Percentiles rank a stretch among this genome's conserved stretches.
Evolutionary conservation across 2,329 filamentous ascomycete species (phyloP).

Genomic region (Pestalotiopsis sp.): DNA sequence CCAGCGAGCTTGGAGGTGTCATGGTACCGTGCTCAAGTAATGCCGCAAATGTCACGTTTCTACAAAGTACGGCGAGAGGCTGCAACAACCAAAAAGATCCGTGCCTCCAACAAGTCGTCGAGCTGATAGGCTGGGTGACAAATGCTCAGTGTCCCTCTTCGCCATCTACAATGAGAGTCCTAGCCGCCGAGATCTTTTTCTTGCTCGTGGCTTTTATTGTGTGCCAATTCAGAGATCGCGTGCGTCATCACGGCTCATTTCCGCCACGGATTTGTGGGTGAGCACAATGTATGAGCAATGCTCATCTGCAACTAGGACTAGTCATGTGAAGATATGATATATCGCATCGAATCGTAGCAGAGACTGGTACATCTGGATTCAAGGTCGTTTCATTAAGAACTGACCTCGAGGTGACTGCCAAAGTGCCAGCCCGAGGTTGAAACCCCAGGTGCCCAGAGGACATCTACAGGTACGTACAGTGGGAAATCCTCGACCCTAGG

Average conservation of each 20-base stretch:
- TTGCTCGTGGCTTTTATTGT: background rate
- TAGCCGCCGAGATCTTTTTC: background rate
- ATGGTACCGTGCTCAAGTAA: background rate
- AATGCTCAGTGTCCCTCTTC: background rate
- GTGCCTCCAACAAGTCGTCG: background rate
- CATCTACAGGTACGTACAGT: background rate
- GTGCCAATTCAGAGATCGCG: background rate
- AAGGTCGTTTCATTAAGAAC: no score
- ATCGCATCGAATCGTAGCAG: no score
- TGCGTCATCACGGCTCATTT: background rate
- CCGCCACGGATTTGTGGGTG: background rate
- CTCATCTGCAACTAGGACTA: background rate
- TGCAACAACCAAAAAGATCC: no score
- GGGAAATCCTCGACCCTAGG: no score
- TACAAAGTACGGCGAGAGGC: background rate
- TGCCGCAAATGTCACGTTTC: background rate
- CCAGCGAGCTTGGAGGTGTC: background rate
- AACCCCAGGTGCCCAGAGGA: background rate
- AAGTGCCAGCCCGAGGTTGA: background rate
- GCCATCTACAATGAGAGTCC: background rate
- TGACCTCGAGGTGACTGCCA: no score
- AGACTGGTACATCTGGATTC: no score
- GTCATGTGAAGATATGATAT: no score
- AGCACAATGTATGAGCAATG: background rate
- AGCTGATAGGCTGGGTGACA: background rate